phyloP scores from a whole-genome alignment of 768 basidiomycete species.

The Leccinum variicolor region DNA sequence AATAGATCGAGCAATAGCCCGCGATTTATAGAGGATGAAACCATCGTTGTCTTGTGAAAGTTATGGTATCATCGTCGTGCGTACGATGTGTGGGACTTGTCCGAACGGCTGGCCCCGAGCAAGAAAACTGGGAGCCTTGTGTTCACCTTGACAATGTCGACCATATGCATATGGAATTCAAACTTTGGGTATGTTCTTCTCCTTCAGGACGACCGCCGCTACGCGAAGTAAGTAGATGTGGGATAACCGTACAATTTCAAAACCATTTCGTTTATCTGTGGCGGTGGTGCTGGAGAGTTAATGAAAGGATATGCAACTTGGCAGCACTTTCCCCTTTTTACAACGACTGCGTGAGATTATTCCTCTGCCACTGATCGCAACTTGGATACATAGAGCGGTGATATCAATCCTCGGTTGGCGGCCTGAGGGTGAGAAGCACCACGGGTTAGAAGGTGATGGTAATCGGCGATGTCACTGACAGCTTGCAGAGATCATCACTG shows the following conservation, averaged over 20 bases:
- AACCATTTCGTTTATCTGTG: slow-evolving; percentile 11
- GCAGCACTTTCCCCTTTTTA: slow-evolving; percentile 4
- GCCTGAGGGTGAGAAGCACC: background rate
- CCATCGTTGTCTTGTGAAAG: slow-evolving; percentile 29
- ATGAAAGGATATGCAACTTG: background rate
- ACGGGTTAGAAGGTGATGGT: background rate
- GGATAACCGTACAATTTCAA: slow-evolving; percentile 17
- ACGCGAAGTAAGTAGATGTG: slow-evolving; percentile 47
- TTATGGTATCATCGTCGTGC: background rate
- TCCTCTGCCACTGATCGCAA: background rate
- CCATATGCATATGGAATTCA: slow-evolving; percentile 31
- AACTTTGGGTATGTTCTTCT: slow-evolving; percentile 57
- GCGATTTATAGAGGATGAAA: slow-evolving; percentile 25
- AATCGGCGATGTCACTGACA: background rate
- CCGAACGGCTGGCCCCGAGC: slow-evolving; percentile 35
- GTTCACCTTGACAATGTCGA: slow-evolving; percentile 37
- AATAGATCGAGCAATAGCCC: slow-evolving; percentile 36
- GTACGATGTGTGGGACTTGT: slow-evolving; percentile 33
- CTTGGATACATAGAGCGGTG: background rate
- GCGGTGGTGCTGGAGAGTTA: background rate
- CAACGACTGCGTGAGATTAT: slow-evolving; percentile 5
- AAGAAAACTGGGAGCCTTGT: slow-evolving; percentile 26
- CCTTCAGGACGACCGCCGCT: slow-evolving; percentile 43
- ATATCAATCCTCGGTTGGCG: background rate
- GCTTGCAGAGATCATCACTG: background rate